A percentile compares a stretch with the other conserved stretches of the same genome.
phyloP scores from a whole-genome alignment of 2,329 filamentous ascomycete genomes.

The Aureobasidium subglaciale region DNA sequence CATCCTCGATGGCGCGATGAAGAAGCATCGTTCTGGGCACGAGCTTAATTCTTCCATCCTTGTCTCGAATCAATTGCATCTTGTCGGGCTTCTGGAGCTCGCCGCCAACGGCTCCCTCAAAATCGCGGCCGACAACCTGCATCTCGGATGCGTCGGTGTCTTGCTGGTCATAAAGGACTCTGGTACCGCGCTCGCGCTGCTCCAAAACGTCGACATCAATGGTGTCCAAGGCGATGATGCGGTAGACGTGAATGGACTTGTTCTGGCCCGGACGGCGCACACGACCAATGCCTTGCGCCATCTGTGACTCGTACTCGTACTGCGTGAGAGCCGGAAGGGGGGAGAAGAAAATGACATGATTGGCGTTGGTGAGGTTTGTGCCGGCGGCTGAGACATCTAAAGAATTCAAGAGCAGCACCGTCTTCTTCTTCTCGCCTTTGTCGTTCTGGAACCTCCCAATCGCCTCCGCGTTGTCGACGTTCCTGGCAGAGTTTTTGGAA shows the following conservation, averaged over 20 bases:
- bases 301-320: conserved; percentile 49
- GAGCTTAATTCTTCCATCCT: conserved; percentile 26
- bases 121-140: neutral
- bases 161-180: conserved; percentile 21
- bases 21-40: conserved; percentile 27
- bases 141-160: neutral
- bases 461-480: too few species aligned
- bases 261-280: conserved; percentile 52
- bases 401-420: conserved; percentile 52
- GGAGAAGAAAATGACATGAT: conserved; percentile 57
- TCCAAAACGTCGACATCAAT: conserved; percentile 44
- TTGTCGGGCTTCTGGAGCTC: conserved; percentile 3
- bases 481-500: too few species aligned
- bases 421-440: conserved; percentile 25
- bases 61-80: conserved; percentile 34
- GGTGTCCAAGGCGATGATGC: conserved; percentile 75
- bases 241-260: conserved; percentile 52
- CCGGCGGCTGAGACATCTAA: conserved; percentile 53
- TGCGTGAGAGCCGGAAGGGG: conserved; percentile 46
- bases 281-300: conserved; percentile 59
- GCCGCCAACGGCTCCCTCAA: too few species aligned
- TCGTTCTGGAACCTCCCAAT: conserved; percentile 1
- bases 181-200: conserved; percentile 32
- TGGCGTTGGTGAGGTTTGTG: conserved; percentile 54
- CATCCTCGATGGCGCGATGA: conserved; percentile 9